These are phyloP conservation scores for Plasmodium billcollinsi DNA, from an alignment of 169 alveolate species.

Conservation along the genomic window DNA sequence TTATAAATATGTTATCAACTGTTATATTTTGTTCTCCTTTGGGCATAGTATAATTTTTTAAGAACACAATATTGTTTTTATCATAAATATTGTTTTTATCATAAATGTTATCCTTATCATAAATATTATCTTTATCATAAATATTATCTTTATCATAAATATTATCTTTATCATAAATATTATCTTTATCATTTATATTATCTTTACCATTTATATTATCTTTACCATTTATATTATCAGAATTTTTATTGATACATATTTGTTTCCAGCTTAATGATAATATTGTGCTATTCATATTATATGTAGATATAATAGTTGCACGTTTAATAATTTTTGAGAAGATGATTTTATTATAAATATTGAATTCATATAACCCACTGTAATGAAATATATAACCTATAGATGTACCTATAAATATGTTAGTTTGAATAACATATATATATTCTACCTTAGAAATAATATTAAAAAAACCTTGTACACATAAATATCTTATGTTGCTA, in stretches of 20 bases:
- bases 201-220: background rate
- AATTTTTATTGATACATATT: too few relatives aligned
- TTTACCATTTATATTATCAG: too few relatives aligned
- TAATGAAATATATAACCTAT: slow-evolving; percentile 62
- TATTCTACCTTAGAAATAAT: background rate
- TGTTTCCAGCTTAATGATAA: background rate
- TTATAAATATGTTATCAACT: background rate
- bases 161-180: background rate
- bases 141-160: background rate
- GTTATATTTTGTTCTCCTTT: background rate
- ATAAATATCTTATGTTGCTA: slow-evolving; percentile 46
- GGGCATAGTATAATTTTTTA: too few relatives aligned
- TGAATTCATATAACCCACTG: slow-evolving; percentile 35
- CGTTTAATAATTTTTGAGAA: slow-evolving; percentile 28
- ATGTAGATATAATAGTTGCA: slow-evolving; percentile 18
- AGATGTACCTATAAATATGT: slow-evolving; percentile 61
- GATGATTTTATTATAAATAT: slow-evolving; percentile 28
- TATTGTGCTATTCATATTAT: slow-evolving; percentile 45
- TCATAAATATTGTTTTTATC: background rate
- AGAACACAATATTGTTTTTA: background rate
- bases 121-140: background rate
- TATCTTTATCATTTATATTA: too few relatives aligned
- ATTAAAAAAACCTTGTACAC: slow-evolving; percentile 44
- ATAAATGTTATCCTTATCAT: background rate
- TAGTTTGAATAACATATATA: slow-evolving; percentile 4